Evolutionary conservation across 306 rosid genomes (phyloP), one percentile per base, ranked within the genome.

Genomic region (Prosopis cineraria): DNA sequence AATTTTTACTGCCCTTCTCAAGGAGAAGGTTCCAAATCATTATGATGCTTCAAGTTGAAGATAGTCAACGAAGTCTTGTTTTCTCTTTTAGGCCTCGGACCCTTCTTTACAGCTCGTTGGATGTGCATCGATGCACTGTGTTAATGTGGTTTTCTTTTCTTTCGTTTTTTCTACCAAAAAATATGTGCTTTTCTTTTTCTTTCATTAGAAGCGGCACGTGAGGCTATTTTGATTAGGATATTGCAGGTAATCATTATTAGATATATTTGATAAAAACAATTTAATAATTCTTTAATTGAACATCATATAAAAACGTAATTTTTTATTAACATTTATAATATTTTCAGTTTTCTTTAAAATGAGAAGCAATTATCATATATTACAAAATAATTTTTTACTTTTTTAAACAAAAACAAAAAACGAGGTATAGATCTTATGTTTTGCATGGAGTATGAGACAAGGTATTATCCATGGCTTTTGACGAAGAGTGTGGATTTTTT

Each of bases 11-110:
- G 44, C 48, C 70, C 60, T 33, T 22, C 29, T 52, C 53, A 20
- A 25, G 77, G 36, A 37, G 41, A 70, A 47, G 73, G 27, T 81
- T 78, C 58, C 47, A n/a, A 47, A 30, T 34, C 47, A 65, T 65
- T 4, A 67, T 12, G 50, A 66, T 37, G 71, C 72, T 67, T 67
- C 72, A 39, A 20, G 52, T 67, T 67, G 20, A 77, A 70, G 39
- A 25, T 37, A 47, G 56, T 76, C 76, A 72, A 67, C 52, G 9
- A 64, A 17, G 80, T 56, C 0, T 52, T 20, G 66, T 37, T 83
- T 79, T 14, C 36, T 25, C 9, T 11, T 60, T 31, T 60, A 5
- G 14, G 24, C 20, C 14, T 69, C 52, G 40, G 11, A 29, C 69
- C 74, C 9, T 62, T 40, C 30, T 76, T 76, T 72, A 5, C 13